Evolutionary conservation across 768 basidiomycete genomes (phyloP), one percentile per base, ranked within the genome.

Genomic region (Galerina marginata): DNA sequence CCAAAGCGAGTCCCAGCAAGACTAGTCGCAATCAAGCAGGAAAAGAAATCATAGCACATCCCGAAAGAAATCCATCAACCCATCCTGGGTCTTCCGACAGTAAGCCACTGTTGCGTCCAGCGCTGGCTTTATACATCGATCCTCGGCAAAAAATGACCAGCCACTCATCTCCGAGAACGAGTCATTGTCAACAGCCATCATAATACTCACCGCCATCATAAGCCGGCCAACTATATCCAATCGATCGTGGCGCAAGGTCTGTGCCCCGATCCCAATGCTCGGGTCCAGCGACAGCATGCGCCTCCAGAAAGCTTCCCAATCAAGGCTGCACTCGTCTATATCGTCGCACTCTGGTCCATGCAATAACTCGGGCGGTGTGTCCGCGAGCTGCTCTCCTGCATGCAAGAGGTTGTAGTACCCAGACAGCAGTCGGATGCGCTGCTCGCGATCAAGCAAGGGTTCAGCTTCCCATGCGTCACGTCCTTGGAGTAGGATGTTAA

Each of bases 401-500:
- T 77, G 75, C 5, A 75, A 74, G 25, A 86, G 76, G 38, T 78
- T 76, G 66, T 86, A 82, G 66, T 82, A 79, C 14, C 85, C 85
- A 25, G 81, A 83, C 7, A 86, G 70, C 42, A 86, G 72, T 40
- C 83, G 81, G 36, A 85, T 75, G 9, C 81, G 76, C 61, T 86
- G 84, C n/a, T 78, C 70, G 11, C 81, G 75, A 25, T 77, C 76
- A 38, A 86, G 72, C n/a, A 66, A 66, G n/a, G 70, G 64, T 54
- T 84, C 84, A 7, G 73, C 61, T 50, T 81, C 79, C 84, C 85
- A 86, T 23, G 71, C 70, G 26, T 80, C 74, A 40, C 79, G 75
- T 14, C 83, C 85, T 65, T 81, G 80, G 14, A 83, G 72, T 69
- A 86, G 74, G 78, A 85, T 81, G 42, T 78, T 73, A 56, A 83